phyloP scores from a whole-genome alignment of 495 filamentous ascomycete genomes.

The Hyaloscypha bicolor region DNA sequence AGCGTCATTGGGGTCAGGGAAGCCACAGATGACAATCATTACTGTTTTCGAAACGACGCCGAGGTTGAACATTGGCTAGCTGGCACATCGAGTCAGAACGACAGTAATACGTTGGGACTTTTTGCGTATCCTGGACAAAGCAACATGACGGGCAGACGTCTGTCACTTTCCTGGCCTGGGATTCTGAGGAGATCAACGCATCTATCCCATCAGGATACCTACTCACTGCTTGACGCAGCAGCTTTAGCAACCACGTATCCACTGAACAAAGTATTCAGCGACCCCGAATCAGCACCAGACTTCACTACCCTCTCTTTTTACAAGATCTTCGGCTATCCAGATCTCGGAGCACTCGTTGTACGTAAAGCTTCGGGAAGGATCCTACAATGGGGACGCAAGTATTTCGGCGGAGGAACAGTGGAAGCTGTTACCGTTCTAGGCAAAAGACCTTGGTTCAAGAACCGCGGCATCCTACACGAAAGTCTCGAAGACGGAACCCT shows the following conservation, averaged over 20 bases:
- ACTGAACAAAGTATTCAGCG: conserved; percentile 63
- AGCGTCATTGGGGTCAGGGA: conserved; percentile 84
- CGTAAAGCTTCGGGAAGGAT: conserved; percentile 63
- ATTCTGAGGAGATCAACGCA: conserved; percentile 45
- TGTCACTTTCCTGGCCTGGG: conserved; percentile 63
- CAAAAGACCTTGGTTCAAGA: conserved; percentile 68
- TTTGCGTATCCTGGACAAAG: conserved; percentile 80
- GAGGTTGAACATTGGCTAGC: conserved; percentile 66
- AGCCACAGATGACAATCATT: conserved; percentile 59
- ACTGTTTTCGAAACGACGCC: conserved; percentile 65
- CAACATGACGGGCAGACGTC: conserved; percentile 73
- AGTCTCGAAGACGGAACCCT: conserved; percentile 86
- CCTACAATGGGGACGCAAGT: conserved; percentile 63
- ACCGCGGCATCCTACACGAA: conserved; percentile 72
- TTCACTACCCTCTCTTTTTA: conserved; percentile 89
- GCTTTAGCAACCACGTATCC: conserved; percentile 74
- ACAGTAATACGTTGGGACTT: conserved; percentile 41
- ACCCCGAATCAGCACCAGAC: conserved; percentile 67
- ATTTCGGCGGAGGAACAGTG: conserved; percentile 92
- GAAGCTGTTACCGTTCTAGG: conserved; percentile 67
- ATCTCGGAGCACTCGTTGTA: conserved; percentile 84
- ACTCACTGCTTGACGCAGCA: conserved; percentile 83
- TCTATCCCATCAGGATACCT: conserved; percentile 47
- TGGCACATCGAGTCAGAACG: conserved; percentile 76
- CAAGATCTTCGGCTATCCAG: conserved; percentile 96